phyloP scores from a whole-genome alignment of 2,329 filamentous ascomycete genomes.

The Nemania sp. region DNA sequence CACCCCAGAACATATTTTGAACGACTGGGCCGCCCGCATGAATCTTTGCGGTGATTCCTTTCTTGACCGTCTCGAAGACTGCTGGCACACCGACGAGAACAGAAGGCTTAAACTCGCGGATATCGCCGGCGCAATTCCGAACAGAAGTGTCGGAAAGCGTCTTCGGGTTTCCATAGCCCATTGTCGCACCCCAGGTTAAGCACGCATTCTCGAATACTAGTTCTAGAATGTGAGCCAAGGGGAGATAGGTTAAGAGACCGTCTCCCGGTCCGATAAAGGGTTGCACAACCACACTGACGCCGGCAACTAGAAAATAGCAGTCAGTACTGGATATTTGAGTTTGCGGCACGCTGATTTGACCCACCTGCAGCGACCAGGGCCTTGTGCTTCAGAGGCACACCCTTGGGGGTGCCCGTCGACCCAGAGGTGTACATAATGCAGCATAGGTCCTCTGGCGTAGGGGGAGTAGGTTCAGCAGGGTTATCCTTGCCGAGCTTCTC shows the following conservation, averaged over 20 bases:
- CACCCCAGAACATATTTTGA: conserved; percentile 74
- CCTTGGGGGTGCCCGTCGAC: conserved; percentile 82
- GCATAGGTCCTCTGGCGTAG: conserved; percentile 73
- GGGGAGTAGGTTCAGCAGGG: conserved; percentile 69
- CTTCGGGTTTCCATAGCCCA: conserved; percentile 87
- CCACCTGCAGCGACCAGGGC: conserved; percentile 75
- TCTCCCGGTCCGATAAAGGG: conserved; percentile 79
- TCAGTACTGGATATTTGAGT: conserved; percentile 21
- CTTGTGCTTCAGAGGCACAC: conserved; percentile 75
- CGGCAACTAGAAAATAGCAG: conserved; percentile 60
- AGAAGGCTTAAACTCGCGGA: conserved; percentile 81
- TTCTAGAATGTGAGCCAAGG: conserved; percentile 86
- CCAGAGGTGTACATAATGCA: conserved; percentile 78
- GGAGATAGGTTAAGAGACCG: conserved; percentile 79
- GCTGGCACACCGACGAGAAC: conserved; percentile 86
- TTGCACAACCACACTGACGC: conserved; percentile 77
- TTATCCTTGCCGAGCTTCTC: conserved; percentile 62
- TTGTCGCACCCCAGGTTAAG: conserved; percentile 82
- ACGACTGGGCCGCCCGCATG: conserved; percentile 69
- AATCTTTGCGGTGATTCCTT: conserved; percentile 81
- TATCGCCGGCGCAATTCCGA: conserved; percentile 85
- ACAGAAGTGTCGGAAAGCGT: conserved; percentile 83
- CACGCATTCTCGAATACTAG: conserved; percentile 87
- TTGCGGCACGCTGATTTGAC: conserved; percentile 37
- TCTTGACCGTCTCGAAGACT: conserved; percentile 91